Evolutionary conservation across 2,329 filamentous ascomycete genomes (phyloP), one percentile per base, ranked within the genome.

Genomic region (Ceratocystis cacaofunesta): DNA sequence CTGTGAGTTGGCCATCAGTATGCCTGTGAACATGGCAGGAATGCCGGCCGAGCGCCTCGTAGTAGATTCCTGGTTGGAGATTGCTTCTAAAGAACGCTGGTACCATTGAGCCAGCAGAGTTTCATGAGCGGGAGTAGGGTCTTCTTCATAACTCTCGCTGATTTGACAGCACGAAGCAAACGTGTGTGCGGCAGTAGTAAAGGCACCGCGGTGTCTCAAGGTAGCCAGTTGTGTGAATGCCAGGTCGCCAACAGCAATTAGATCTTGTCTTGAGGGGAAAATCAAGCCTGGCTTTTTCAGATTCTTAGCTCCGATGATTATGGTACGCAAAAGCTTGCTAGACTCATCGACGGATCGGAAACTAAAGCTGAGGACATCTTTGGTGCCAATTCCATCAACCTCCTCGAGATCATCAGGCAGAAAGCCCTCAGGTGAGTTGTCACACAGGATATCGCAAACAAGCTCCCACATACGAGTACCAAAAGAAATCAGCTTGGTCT

Each of bases 301-400:
- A 63, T 81, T 79, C 28, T 79, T 79, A 19, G 79, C 72, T 17
- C 83, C 83, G 28, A 77, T 75, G 25, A 87, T 75, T 46, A 89
- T 80, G 0, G 80, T 78, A 68, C 85, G 83, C 73, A 92, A 79
- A 3, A 95, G 76, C 65, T 90, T 85, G 73, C 90, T 94, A 28
- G 92, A 90, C 75, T 99, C 94, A 68, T 96, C 92, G n/a, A 96
- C 80, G 5, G 91, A 90, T 70, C 94, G 85, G 82, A 96, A 99
- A 68, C 91, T 96, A 74, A 94, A 99, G 69, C 92, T 97, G 60
- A 99, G 76, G 19, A 95, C 81, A 70, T 95, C 90, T 72, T 96
- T 97, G 0, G 90, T 91, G 63, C 88, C 86, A 1, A 90, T 79
- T 0, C 86, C 88, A 3, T 87, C 81, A 17, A 83, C 77, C 43